Conservation (phyloP, 2,329 filamentous ascomycete genomes). For the Sporothrix protearum region DNA sequence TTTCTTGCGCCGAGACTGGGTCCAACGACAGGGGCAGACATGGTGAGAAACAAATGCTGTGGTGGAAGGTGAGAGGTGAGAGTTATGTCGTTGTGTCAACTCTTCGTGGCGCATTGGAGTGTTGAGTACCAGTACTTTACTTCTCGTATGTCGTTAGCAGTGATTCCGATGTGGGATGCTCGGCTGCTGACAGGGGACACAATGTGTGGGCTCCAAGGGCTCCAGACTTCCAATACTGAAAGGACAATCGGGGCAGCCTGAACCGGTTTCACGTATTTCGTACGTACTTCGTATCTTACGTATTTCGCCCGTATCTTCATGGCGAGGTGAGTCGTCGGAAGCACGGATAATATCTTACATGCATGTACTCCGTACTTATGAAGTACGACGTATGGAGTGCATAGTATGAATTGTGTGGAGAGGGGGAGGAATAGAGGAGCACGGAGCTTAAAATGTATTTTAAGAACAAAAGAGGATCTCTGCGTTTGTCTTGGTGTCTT, state of each 20-base stretch:
- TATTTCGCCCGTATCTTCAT: no score
- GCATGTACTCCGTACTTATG: not conserved
- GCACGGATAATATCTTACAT: not conserved
- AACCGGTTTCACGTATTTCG: conserved; percentile 12
- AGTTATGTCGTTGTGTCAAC: not conserved
- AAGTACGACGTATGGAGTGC: not conserved
- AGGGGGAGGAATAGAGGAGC: not conserved
- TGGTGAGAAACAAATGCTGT: not conserved
- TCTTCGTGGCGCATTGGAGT: not conserved
- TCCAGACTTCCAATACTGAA: not conserved
- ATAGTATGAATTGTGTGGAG: not conserved
- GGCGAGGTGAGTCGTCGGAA: not conserved
- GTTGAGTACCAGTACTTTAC: no score
- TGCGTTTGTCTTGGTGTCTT: not conserved
- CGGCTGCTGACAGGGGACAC: not conserved
- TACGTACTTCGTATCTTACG: no score
- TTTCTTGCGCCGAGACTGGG: not conserved
- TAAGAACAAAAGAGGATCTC: conserved; percentile 14
- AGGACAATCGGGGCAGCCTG: not conserved
- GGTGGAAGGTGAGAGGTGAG: not conserved
- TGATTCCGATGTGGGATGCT: conserved; percentile 9
- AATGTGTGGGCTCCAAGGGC: not conserved
- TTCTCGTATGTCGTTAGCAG: not conserved
- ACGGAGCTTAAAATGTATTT: not conserved
- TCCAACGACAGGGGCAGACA: not conserved